Base-by-base conservation (phyloP, 2,329 filamentous ascomycete genomes). In the Fusarium vanettenii region DNA sequence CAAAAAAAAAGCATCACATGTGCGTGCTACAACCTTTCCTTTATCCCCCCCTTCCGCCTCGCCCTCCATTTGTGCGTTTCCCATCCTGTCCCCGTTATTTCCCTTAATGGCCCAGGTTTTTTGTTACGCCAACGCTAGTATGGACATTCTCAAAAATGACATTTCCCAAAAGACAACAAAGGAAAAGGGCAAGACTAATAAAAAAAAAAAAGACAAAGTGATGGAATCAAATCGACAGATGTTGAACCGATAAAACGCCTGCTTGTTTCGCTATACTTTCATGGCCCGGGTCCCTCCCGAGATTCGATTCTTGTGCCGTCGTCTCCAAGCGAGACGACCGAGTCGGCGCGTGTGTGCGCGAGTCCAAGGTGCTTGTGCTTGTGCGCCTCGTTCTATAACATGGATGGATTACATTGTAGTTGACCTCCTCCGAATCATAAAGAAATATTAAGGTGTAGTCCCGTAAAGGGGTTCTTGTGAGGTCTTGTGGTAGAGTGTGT, bases 121-220 rank as follows among this genome's bases (percentile, higher is more conserved):
- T 77, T 77, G 67, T 72, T 79, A 78, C 78, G 78, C 78, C 78
- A 72, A 79, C 76, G 78, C 78, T 79, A 77, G 76, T 72, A 75
- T 79, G 72, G 61, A 79, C 76, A 79, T 72, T 78, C 74, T 79
- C 65, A 68, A 71, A 69, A 69, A 65, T 60, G 52, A 73, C 52
- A 76, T 29, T 59, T 66, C 67, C 73, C 65, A 60, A 64, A 61
- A 13, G 48, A 69, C 29, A 39, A 68, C 37, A 72, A 59, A 73
- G 66, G 65, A 73, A 64, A 74, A 70, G 41, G 25, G 16, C 5
- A 27, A 35, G 9, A 52, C n/a, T 57, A 41, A 48, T 20, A 60
- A 66, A 22, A 52, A 61, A 20, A 61, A 60, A 59, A 59, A 57
- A 64, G 14, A 61, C 66, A 52, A 37, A 67, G 59, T 59, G 35